A percentile compares a stretch with the other conserved stretches of the same genome.
phyloP scores from a whole-genome alignment of 352 stramenopile genomes.

The Phytopythium mirpurense region DNA sequence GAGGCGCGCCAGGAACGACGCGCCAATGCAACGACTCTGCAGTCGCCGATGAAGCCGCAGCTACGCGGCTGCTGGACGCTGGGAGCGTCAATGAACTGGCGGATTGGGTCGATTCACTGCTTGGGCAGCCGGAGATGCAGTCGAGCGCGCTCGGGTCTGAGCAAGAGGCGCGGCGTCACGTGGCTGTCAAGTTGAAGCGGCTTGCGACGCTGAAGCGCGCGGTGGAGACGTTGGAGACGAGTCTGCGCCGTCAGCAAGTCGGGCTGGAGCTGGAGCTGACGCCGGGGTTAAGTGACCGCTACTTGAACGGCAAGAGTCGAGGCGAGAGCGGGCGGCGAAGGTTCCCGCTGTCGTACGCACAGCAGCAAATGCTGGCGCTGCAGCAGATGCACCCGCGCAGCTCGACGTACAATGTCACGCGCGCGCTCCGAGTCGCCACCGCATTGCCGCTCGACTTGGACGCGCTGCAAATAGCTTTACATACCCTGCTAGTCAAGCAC shows the following conservation, averaged over 20 bases:
- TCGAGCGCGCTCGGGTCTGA: background rate
- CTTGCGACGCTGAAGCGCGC: conserved; percentile 15
- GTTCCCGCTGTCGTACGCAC: conserved; percentile 33
- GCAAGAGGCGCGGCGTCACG: background rate
- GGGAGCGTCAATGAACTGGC: background rate
- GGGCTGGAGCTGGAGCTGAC: background rate
- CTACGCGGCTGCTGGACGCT: background rate
- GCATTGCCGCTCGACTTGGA: conserved; percentile 11
- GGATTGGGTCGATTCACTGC: background rate
- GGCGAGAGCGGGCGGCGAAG: background rate
- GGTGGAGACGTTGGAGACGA: conserved; percentile 5
- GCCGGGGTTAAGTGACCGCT: background rate
- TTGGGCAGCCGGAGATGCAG: background rate
- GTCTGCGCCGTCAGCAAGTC: background rate
- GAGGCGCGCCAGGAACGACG: background rate
- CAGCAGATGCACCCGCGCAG: conserved; percentile 32
- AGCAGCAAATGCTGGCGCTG: conserved; percentile 58
- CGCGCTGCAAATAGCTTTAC: conserved; percentile 19
- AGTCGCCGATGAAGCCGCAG: background rate
- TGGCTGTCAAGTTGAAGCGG: conserved; percentile 6
- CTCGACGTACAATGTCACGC: conserved; percentile 47
- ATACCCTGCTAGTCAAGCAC: conserved; percentile 32
- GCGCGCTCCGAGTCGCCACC: conserved; percentile 22
- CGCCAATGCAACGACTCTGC: background rate
- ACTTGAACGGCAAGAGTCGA: no score